Evolutionary conservation across 2,329 filamentous ascomycete species (phyloP).

Genomic region (Aspergillus ochraceus): DNA sequence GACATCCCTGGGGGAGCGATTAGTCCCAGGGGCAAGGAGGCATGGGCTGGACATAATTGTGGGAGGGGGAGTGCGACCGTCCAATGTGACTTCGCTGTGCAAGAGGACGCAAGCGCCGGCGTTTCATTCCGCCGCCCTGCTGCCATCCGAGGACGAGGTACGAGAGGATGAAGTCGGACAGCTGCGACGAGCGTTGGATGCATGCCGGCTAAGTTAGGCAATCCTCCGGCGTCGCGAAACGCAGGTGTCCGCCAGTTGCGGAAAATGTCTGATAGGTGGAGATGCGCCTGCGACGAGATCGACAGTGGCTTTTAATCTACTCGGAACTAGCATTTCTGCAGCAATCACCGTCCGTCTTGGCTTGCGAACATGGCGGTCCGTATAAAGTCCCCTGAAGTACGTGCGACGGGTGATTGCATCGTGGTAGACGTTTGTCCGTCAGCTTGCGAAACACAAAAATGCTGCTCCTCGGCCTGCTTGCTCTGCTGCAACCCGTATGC

Average conservation of each 20-base stretch:
- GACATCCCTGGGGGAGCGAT: conserved; percentile 26
- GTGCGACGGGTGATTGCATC: too few species aligned
- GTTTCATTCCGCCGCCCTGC: conserved; percentile 49
- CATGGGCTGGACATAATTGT: conserved; percentile 44
- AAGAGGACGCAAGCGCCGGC: conserved; percentile 29
- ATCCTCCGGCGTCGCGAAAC: too few species aligned
- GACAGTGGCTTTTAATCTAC: too few species aligned
- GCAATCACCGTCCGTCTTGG: too few species aligned
- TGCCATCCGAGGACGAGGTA: conserved; percentile 4
- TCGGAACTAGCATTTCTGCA: too few species aligned
- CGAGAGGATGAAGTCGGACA: not conserved
- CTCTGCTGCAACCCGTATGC: conserved; percentile 10
- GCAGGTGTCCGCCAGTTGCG: too few species aligned
- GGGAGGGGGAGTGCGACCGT: conserved; percentile 52
- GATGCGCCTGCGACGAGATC: not conserved
- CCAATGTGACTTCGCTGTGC: conserved; percentile 42
- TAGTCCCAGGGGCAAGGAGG: conserved; percentile 20
- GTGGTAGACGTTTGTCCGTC: too few species aligned
- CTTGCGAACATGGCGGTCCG: too few species aligned
- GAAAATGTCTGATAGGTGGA: not conserved
- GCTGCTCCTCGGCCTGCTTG: conserved; percentile 6
- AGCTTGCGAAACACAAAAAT: too few species aligned
- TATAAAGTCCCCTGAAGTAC: too few species aligned
- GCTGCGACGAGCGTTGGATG: not conserved
- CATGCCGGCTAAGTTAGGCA: not conserved